Evolutionary conservation across 2,329 filamentous ascomycete genomes (phyloP), one percentile per base, ranked within the genome.

Genomic region (Nothopassalora personata): DNA sequence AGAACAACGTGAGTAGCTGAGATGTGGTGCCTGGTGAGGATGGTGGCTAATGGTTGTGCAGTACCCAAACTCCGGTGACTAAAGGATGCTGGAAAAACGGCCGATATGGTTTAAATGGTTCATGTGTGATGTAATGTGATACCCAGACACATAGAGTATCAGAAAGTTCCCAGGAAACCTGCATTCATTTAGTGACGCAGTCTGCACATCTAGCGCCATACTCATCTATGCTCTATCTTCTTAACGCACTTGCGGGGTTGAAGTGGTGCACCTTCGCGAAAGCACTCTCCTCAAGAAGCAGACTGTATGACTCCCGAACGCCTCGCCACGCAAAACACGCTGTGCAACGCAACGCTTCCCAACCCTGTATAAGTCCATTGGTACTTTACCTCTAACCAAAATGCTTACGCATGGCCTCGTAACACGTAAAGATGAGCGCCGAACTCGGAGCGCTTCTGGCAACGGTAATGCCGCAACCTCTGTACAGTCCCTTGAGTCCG

Each of bases 351-450:
- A 43, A 18, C 39, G 39, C 39, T 48, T 34, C 18, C 13, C 13
- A 18, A 27, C 7, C 50, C 48, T 31, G 33, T 52, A 18, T 56
- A 39, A 51, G 33, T 31, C 50, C 33, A 43, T 9, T 52, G 23
- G 34, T 10, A 11, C 27, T 31, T 34, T 28, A 10, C n/a, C 9
- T 27, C 57, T 56, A 66, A 18, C 50, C 65, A 69, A 94, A 81
- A 66, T 85, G 78, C 63, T 80, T 81, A 77, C 91, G 91, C 73
- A 99, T 75, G 13, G 86, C 88, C 75, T 97, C 94, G 72, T 92
- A 97, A 61, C 97, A 86, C 62, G 94, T 92, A 71, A 99, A 99
- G 61, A 99, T 99, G 71, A 97, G 91, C 7, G 94, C 94, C n/a
- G 92, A 97, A 74, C 92, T 97, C 2, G 94, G 94, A 33, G 91